Percentiles rank a stretch among this genome's conserved stretches.
Evolutionary conservation across 2,329 filamentous ascomycete species (phyloP).

Genomic region (Immersiporthe knoxdaviesiana): DNA sequence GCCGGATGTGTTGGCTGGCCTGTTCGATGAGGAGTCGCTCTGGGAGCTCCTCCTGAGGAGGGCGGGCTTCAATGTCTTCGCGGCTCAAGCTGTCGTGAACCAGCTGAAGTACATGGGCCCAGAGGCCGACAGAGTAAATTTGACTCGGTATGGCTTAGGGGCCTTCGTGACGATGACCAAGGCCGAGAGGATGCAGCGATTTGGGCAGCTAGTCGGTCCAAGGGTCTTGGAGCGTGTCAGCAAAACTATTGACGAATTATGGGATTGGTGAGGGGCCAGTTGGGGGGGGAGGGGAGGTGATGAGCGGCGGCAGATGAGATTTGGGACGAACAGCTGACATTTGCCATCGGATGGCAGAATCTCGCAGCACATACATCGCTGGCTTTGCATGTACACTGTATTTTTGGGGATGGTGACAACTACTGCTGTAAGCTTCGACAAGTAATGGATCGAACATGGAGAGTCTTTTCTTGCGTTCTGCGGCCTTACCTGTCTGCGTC

Average conservation of each 20-base stretch:
- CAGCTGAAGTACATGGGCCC: conserved; percentile 44
- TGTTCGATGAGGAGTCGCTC: conserved; percentile 61
- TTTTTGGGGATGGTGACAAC: background rate
- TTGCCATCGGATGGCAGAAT: background rate
- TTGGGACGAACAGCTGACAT: background rate
- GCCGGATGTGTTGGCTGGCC: conserved; percentile 32
- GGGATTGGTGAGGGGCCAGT: conserved; percentile 47
- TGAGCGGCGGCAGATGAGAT: background rate
- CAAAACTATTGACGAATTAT: conserved; percentile 53
- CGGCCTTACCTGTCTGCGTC: background rate
- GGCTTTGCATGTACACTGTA: background rate
- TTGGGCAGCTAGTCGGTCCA: conserved; percentile 58
- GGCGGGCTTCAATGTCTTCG: conserved; percentile 71
- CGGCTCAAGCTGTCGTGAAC: conserved; percentile 66
- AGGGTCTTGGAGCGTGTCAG: conserved; percentile 57
- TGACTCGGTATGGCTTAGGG: conserved; percentile 48
- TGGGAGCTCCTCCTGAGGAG: conserved; percentile 71
- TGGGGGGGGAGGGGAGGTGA: conserved; percentile 12
- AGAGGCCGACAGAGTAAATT: conserved; percentile 17
- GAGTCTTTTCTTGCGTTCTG: background rate
- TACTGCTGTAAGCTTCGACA: background rate
- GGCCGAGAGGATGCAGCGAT: conserved; percentile 51
- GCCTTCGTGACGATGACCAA: conserved; percentile 61
- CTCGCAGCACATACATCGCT: background rate
- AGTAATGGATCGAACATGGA: background rate